Evolutionary conservation across 345 rosid species (phyloP).

Genomic region (Populus davidiana): DNA sequence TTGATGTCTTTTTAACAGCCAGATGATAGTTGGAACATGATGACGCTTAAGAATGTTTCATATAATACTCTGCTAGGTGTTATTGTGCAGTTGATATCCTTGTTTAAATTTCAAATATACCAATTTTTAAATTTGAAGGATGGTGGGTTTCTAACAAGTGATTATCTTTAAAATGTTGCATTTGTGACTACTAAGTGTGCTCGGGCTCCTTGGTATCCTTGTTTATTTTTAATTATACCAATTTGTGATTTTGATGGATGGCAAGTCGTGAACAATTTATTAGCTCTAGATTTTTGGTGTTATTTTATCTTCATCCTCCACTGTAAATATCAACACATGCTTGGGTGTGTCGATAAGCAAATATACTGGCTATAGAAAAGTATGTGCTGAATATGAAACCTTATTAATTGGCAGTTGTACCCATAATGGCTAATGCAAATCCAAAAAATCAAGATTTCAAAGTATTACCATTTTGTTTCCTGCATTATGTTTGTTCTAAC

Average conservation of each 20-base stretch:
- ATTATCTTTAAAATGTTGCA: no score
- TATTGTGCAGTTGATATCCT: background rate
- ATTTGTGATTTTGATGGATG: no score
- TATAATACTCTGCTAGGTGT: background rate
- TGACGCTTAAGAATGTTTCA: background rate
- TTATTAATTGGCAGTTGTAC: background rate
- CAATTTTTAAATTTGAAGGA: background rate
- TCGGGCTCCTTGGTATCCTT: no score
- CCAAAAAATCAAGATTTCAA: background rate
- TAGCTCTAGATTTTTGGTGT: background rate
- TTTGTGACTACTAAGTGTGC: no score
- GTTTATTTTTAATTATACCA: no score
- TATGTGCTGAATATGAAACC: background rate
- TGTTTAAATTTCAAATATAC: background rate
- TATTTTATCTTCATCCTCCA: background rate
- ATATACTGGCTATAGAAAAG: background rate
- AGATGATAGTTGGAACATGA: background rate
- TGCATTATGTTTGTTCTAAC: background rate
- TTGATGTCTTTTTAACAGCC: background rate
- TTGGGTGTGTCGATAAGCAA: background rate
- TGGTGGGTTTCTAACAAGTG: background rate
- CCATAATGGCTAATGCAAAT: background rate
- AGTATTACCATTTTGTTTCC: background rate
- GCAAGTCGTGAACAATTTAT: no score
- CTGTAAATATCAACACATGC: background rate